These are phyloP conservation scores for Mucor sp. DNA, from an alignment of 371 early-diverging fungal genomes.

Conservation along the genomic window DNA sequence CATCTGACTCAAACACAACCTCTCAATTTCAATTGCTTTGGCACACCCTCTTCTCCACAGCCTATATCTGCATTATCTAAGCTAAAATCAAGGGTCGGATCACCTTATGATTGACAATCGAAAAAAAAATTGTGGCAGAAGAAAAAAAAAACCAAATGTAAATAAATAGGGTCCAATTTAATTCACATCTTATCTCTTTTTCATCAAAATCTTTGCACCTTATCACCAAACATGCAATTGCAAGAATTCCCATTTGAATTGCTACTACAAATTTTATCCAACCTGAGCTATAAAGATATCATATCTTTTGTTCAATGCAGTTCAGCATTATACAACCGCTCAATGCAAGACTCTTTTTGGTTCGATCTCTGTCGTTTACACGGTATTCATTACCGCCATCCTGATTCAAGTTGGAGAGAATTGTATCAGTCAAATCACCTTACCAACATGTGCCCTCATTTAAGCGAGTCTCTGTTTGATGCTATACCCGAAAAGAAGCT, in stretches of 20 bases:
- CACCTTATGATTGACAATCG: neutral
- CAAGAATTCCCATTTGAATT: slow-evolving; percentile 9
- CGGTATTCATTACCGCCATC: slow-evolving; percentile 13
- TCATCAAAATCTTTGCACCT: neutral
- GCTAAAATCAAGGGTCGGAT: neutral
- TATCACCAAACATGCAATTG: slow-evolving; percentile 2
- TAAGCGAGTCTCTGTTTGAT: neutral
- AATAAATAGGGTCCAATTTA: neutral
- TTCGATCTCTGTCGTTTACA: slow-evolving; percentile 10
- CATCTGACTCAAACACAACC: neutral
- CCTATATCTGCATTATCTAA: neutral
- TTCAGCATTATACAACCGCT: neutral
- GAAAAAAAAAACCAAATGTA: neutral
- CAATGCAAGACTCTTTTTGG: slow-evolving; percentile 15
- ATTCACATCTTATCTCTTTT: neutral
- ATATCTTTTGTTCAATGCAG: slow-evolving; percentile 4
- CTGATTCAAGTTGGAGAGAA: slow-evolving; percentile 10
- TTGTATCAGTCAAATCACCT: slow-evolving; percentile 10
- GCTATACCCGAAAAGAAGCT: slow-evolving; percentile 5
- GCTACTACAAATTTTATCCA: neutral
- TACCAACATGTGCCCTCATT: slow-evolving; percentile 16
- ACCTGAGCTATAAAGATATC: neutral
- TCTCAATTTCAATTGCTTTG: neutral
- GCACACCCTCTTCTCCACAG: neutral
- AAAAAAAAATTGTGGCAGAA: neutral